These are phyloP conservation scores for Kokia cookei DNA, from an alignment of 441 rosid species.

Conservation along the genomic window DNA sequence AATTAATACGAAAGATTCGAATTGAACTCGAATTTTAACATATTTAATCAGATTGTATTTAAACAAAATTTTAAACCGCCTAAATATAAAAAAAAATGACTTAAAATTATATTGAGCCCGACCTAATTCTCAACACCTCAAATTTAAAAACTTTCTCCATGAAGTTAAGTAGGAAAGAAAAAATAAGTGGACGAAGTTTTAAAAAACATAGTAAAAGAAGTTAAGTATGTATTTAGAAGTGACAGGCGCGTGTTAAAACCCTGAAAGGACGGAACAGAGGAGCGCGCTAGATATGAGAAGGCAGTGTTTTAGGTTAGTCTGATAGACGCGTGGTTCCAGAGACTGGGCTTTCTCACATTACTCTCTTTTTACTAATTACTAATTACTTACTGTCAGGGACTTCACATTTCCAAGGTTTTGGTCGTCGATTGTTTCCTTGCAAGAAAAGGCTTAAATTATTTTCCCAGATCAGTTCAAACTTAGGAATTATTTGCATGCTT, in stretches of 20 bases:
- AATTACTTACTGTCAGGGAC: not conserved
- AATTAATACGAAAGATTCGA: no score
- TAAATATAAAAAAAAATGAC: no score
- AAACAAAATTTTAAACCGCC: no score
- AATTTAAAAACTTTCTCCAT: no score
- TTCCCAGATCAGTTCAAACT: no score
- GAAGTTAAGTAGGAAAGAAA: no score
- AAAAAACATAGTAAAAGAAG: not conserved
- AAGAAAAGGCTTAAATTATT: no score
- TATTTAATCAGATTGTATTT: no score
- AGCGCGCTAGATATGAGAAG: not conserved
- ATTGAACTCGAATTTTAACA: rapidly evolving
- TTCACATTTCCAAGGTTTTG: not conserved
- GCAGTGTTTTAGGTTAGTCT: not conserved
- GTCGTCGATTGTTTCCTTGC: not conserved
- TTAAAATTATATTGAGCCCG: no score
- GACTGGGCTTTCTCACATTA: not conserved
- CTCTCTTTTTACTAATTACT: not conserved
- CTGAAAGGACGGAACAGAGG: not conserved
- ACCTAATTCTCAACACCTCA: no score
- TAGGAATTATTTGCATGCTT: no score
- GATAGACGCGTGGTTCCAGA: not conserved
- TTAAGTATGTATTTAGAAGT: not conserved
- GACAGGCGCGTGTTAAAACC: conserved; percentile 6
- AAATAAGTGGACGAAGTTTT: no score